Evolutionary conservation across 2,329 filamentous ascomycete genomes (phyloP).

Genomic region (Colletotrichum sp.): DNA sequence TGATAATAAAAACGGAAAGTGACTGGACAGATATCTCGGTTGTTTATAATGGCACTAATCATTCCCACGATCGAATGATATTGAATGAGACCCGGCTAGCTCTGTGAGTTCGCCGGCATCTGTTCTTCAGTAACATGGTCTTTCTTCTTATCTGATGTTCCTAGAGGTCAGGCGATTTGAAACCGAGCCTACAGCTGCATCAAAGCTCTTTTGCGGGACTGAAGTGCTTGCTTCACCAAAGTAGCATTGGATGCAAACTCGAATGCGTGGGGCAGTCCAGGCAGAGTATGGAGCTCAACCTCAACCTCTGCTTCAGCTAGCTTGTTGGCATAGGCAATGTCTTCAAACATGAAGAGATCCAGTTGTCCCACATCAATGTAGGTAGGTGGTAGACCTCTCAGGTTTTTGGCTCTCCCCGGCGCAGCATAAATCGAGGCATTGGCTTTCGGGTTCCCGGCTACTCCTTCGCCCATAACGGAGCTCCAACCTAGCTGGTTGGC

Average conservation of each 20-base stretch:
- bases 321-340: constrained; percentile 31
- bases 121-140: rapidly evolving
- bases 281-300: constrained; percentile 44
- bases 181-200: not conserved
- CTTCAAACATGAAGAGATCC: constrained; percentile 41
- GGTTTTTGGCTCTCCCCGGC: constrained; percentile 24
- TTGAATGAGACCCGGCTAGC: rapidly evolving
- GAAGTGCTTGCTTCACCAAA: constrained; percentile 24
- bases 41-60: rapidly evolving
- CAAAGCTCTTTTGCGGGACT: constrained; percentile 23
- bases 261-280: constrained; percentile 42
- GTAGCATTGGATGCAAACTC: constrained; percentile 22
- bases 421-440: constrained; percentile 23
- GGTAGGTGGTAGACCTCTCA: constrained; percentile 34
- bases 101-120: not conserved
- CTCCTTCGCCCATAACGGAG: not conserved
- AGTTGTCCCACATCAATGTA: constrained; percentile 43
- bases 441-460: not conserved
- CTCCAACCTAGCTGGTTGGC: not conserved
- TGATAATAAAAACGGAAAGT: rapidly evolving
- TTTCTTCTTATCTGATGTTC: rapidly evolving
- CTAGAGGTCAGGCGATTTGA: rapidly evolving
- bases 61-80: not conserved
- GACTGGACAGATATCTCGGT: not conserved
- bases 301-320: constrained; percentile 34